Base-by-base conservation (phyloP, 257 asterid genomes). In the Thymus quinquecostatus region DNA sequence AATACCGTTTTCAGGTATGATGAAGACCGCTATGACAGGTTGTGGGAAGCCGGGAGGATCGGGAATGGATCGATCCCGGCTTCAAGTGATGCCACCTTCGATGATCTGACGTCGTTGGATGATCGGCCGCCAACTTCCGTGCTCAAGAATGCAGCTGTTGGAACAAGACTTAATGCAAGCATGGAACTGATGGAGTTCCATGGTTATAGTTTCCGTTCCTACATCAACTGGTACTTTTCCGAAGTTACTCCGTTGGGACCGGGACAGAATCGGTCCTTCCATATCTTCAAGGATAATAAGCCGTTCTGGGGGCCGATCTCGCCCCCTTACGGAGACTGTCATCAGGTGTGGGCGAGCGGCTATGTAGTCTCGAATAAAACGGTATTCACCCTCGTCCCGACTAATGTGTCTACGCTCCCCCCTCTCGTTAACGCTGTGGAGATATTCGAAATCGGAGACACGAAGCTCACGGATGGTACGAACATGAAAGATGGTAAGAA, bases 381-480 rank as follows among this genome's bases (percentile, higher is more conserved):
- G 2, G 61, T 38, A 4, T 64, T 89, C 50, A 61, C 75, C 8
- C 49, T 89, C 30, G 83, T 80, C 10, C 73, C 90, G 1, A 70
- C 82, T 1, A 38, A 73, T 14, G 79, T 4, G 60, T 82, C 96
- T 2, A 85, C 89, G 4, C 89, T 89, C 47, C 86, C 89, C 5
- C 92, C 96, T 2, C 80, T 89, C 56, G 80, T 89, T 70, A 89
- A 84, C 30, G 96, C 87, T 57, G 2, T 85, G 84, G 96, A 87
- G 68, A 45, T 84, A 7, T 89, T 79, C 61, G 3, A 11, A 47
- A n/a, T 87, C 10, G 76, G 90, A 11, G 64, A 76, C 6, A 51
- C 34, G 3, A 2, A 0, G 6, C 65, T 84, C 4, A 77, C 83
- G 1, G 32, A 73, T 43, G 90, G 89, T 27, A 85, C 96, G 64